A percentile compares a stretch with the other conserved stretches of the same genome.
Conservation (phyloP, 495 filamentous ascomycete genomes). For the Hypoxylon intermedium region DNA sequence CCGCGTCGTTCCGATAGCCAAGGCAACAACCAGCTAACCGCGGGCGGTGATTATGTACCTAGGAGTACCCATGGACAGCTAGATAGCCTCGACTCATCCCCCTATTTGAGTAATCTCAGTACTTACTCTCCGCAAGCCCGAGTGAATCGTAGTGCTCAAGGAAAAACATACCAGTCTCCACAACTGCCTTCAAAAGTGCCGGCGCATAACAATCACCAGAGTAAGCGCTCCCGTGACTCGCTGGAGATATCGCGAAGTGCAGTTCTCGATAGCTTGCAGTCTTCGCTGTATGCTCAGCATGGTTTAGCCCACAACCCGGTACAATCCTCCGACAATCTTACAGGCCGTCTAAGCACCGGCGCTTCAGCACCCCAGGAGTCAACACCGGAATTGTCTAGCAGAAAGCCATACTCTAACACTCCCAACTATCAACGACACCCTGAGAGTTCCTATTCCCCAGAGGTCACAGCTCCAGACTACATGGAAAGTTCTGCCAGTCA, state of each 20-base stretch:
- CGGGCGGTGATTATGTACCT: conserved; percentile 32
- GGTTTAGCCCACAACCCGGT: conserved; percentile 15
- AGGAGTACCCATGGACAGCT: conserved; percentile 34
- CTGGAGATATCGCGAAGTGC: conserved; percentile 35
- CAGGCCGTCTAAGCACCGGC: conserved; percentile 1
- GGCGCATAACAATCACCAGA: conserved; percentile 7
- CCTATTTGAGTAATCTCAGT: conserved; percentile 33
- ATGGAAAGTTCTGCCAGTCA: conserved; percentile 32
- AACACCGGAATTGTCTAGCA: conserved; percentile 8
- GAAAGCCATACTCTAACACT: too few species aligned
- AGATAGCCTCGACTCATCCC: conserved; percentile 25
- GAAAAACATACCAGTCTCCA: neutral
- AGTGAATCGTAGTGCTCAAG: neutral
- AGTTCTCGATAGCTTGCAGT: conserved; percentile 36
- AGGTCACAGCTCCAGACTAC: conserved; percentile 9
- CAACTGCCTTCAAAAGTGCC: neutral
- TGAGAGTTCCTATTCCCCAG: neutral
- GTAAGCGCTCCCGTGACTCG: conserved; percentile 17
- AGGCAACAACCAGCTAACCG: conserved; percentile 24
- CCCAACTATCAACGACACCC: too few species aligned
- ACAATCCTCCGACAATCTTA: conserved; percentile 2
- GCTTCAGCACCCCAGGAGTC: conserved; percentile 11
- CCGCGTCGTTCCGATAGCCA: conserved; percentile 36
- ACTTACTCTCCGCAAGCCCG: neutral
- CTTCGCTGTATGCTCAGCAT: conserved; percentile 38